Evolutionary conservation across 768 basidiomycete species (phyloP).

Genomic region (Termitomyces sp.): DNA sequence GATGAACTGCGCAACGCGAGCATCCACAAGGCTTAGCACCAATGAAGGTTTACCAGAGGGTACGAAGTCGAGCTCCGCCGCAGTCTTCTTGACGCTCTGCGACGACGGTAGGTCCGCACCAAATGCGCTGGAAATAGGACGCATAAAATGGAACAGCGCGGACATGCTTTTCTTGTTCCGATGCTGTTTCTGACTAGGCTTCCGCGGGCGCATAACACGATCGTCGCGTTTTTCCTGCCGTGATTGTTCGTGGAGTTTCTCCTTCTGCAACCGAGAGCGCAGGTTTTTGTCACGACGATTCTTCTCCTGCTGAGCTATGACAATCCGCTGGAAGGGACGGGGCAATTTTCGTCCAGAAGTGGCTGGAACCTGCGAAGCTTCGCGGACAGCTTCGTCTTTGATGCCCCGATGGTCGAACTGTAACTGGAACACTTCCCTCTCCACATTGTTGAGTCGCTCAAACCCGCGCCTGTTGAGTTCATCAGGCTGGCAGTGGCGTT

Average conservation of each 20-base stretch:
- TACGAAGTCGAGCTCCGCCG: conserved; percentile 72
- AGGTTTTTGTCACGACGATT: conserved; percentile 71
- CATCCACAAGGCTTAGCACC: conserved; percentile 72
- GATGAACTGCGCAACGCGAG: conserved; percentile 64
- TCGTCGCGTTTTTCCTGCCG: conserved; percentile 74
- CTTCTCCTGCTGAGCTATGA: conserved; percentile 74
- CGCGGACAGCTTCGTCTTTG: conserved; percentile 71
- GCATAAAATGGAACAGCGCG: conserved; percentile 81
- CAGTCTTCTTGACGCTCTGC: conserved; percentile 49
- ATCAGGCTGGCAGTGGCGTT: conserved; percentile 43
- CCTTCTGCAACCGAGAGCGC: conserved; percentile 66
- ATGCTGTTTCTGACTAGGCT: conserved; percentile 65
- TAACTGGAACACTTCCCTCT: conserved; percentile 57
- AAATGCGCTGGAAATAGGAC: conserved; percentile 87
- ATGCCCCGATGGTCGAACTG: conserved; percentile 72
- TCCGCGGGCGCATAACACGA: conserved; percentile 66
- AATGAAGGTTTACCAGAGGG: conserved; percentile 72
- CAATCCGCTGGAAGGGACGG: conserved; percentile 65
- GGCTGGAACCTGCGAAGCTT: conserved; percentile 44
- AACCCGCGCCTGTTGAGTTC: conserved; percentile 65
- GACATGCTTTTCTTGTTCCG: conserved; percentile 89
- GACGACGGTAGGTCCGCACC: conserved; percentile 53
- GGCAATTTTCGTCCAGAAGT: conserved; percentile 49
- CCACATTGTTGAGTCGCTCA: conserved; percentile 73
- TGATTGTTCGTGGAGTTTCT: conserved; percentile 73